Evolutionary conservation across 2,329 filamentous ascomycete genomes (phyloP).

Genomic region (Cladosporium sp.): DNA sequence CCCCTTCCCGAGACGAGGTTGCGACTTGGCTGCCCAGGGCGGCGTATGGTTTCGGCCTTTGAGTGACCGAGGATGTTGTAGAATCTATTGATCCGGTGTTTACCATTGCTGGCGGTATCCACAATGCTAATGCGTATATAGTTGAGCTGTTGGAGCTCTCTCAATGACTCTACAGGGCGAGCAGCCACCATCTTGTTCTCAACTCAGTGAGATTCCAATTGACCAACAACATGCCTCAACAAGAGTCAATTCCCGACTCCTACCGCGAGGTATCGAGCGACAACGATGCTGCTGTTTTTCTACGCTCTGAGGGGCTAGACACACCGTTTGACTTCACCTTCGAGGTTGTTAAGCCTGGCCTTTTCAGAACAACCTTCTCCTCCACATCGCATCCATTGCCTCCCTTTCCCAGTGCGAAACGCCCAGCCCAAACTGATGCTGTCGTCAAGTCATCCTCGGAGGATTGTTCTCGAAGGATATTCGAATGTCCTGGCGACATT

Average conservation of each 20-base stretch:
- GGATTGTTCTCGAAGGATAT: background rate
- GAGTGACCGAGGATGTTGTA: slow-evolving; percentile 6
- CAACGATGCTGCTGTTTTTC: slow-evolving; percentile 32
- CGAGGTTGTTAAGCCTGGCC: slow-evolving; percentile 56
- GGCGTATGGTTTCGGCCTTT: slow-evolving; percentile 10
- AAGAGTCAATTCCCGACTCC: slow-evolving; percentile 41
- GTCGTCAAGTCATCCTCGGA: background rate
- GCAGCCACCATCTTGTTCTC: background rate
- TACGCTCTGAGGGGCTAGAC: slow-evolving; percentile 40
- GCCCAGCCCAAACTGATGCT: slow-evolving; percentile 37
- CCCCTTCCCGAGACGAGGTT: slow-evolving; percentile 1
- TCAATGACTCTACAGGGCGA: background rate
- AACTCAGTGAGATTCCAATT: background rate
- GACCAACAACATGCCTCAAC: slow-evolving; percentile 41
- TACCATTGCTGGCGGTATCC: background rate
- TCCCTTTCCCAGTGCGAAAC: slow-evolving; percentile 57
- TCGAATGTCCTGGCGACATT: slow-evolving; percentile 30
- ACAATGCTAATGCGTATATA: slow-evolving; percentile 5
- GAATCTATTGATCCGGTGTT: background rate
- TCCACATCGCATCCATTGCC: slow-evolving; percentile 59
- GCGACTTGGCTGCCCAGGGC: slow-evolving; percentile 9
- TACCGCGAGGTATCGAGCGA: slow-evolving; percentile 27
- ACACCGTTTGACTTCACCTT: slow-evolving; percentile 56
- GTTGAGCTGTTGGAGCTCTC: background rate
- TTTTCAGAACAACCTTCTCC: slow-evolving; percentile 66